Evolutionary conservation across 1,284 basidiomycete species (phyloP).

Genomic region (Boletellus dicymbophilus): DNA sequence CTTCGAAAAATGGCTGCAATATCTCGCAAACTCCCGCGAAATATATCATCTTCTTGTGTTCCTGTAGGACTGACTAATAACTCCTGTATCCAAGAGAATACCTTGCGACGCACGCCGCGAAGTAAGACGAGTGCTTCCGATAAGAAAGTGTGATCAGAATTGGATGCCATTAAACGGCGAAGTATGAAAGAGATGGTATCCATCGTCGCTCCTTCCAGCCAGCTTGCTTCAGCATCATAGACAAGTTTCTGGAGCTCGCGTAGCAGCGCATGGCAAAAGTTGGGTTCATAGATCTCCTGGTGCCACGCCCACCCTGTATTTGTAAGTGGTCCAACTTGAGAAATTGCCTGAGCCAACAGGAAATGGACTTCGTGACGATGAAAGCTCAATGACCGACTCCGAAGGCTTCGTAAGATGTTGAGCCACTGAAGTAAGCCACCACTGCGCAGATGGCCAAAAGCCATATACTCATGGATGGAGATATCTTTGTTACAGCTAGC

Average conservation of each 20-base stretch:
- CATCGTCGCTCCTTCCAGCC: background rate
- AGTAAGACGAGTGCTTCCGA: background rate
- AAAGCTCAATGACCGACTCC: background rate
- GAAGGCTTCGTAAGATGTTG: background rate
- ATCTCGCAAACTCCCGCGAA: background rate
- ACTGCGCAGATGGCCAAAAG: background rate
- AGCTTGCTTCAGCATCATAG: background rate
- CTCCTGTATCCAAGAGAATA: background rate
- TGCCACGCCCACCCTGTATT: background rate
- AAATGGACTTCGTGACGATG: background rate
- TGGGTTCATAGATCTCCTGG: background rate
- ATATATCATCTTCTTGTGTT: background rate
- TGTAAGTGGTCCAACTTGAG: background rate
- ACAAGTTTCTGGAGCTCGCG: background rate
- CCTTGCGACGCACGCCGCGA: background rate
- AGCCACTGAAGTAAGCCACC: background rate
- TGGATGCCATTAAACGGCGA: background rate
- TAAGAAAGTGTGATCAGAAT: background rate
- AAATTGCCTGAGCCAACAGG: background rate
- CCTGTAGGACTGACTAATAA: background rate
- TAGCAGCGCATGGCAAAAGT: background rate
- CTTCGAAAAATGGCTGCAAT: background rate
- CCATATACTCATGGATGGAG: slow-evolving; percentile 1
- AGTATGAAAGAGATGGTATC: background rate
- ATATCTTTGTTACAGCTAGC: background rate